These are phyloP conservation scores for Cladosporium phlei DNA, from an alignment of 2,329 filamentous ascomycete species.

Conservation along the genomic window DNA sequence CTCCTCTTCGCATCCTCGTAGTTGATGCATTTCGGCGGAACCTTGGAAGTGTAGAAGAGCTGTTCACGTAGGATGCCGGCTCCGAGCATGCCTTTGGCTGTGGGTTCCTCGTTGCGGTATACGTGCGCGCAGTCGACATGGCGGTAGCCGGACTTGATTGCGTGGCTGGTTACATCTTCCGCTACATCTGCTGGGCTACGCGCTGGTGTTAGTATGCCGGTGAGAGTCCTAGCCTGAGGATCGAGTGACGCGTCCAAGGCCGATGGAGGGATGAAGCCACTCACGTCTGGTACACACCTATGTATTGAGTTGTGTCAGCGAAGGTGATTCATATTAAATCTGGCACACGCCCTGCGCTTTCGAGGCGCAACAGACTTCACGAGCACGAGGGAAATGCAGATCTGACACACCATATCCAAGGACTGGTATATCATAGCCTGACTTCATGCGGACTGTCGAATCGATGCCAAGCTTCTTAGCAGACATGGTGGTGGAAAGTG, in stretches of 20 bases:
- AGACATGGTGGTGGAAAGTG: constrained; percentile 9
- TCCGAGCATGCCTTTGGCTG: constrained; percentile 48
- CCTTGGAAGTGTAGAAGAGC: constrained; percentile 61
- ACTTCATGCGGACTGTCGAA: constrained; percentile 50
- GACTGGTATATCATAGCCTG: constrained; percentile 57
- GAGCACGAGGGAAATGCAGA: neutral
- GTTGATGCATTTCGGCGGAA: constrained; percentile 48
- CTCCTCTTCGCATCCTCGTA: constrained; percentile 63
- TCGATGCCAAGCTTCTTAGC: constrained; percentile 44
- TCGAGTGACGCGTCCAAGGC: too few species aligned
- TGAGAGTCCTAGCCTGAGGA: too few species aligned
- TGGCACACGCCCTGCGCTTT: too few species aligned
- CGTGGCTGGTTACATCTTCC: constrained; percentile 55
- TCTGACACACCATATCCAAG: constrained; percentile 55
- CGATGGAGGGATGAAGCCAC: too few species aligned
- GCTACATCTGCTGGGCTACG: constrained; percentile 51
- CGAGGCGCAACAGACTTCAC: too few species aligned
- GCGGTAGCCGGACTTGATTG: constrained; percentile 52
- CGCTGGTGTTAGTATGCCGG: constrained; percentile 16
- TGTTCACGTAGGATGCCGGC: constrained; percentile 50
- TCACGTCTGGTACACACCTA: constrained; percentile 34
- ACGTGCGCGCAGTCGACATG: constrained; percentile 57
- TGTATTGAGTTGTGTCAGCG: neutral
- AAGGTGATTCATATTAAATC: too few species aligned
- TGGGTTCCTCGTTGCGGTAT: constrained; percentile 56